Evolutionary conservation across 768 basidiomycete species (phyloP).

Genomic region (Trametes cubensis): DNA sequence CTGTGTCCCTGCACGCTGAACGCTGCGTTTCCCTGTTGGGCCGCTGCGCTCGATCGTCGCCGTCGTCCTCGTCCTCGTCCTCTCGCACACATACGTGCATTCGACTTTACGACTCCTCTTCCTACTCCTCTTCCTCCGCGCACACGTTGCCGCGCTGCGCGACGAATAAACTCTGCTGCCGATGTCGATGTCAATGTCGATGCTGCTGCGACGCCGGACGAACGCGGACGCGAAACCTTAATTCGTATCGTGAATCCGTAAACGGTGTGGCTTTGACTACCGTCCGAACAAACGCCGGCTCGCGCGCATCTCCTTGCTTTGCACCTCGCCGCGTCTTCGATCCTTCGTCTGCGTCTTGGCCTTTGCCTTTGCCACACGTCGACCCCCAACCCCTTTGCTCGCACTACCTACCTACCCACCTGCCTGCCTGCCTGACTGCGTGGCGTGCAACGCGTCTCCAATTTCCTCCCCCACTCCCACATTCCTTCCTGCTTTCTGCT

Average conservation of each 20-base stretch:
- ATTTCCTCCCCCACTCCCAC: background rate
- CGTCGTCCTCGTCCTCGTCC: background rate
- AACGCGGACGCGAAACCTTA: too few species aligned
- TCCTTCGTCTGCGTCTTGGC: background rate
- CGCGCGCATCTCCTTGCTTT: background rate
- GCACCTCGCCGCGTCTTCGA: slow-evolving; percentile 1
- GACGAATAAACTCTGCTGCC: slow-evolving; percentile 7
- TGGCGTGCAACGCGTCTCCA: background rate
- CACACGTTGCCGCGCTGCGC: slow-evolving; percentile 11
- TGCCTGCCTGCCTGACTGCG: too few species aligned
- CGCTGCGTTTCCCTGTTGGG: background rate
- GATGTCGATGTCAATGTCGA: too few species aligned
- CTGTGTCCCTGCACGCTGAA: background rate
- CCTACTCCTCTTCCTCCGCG: slow-evolving; percentile 2
- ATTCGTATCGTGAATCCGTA: too few species aligned
- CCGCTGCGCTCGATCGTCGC: slow-evolving; percentile 7
- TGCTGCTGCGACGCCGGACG: too few species aligned
- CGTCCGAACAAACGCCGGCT: slow-evolving; percentile 21
- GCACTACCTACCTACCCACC: too few species aligned
- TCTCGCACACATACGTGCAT: too few species aligned
- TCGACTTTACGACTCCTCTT: background rate
- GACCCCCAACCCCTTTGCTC: background rate
- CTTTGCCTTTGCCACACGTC: background rate
- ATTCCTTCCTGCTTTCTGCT: too few species aligned
- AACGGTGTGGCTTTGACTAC: background rate